Evolutionary conservation across 2,329 filamentous ascomycete species (phyloP), one percentile per base, ranked within the genome.

Genomic region (Xylaria sp.): DNA sequence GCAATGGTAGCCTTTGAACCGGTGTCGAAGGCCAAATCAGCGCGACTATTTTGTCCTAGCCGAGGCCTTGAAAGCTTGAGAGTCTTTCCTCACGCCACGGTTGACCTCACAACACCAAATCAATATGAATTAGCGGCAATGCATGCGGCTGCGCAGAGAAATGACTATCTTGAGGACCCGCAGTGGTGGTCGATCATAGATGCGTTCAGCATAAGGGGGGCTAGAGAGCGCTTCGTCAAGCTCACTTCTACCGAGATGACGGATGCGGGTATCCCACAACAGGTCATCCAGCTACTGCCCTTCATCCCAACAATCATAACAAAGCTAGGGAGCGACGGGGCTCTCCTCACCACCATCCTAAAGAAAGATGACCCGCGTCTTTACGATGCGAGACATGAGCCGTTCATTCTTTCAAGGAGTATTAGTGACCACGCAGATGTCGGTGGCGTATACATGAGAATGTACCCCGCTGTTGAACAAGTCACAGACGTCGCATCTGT

Each of bases 291-390:
- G 71, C 84, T 99, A 19, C 84, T 97, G 1, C 95, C 95, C 0
- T 96, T 92, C 70, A 90, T 97, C 21, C 93, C 94, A 0, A 92
- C 87, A 2, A 86, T 98, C 31, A 78, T 96, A 42, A 92, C 92
- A 1, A 98, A 97, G 76, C 82, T 98, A 1, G 95, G 95, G 0
- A 77, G 78, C 0, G 78, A 87, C 40, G 94, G 94, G 0, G 91
- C 92, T 1, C 80, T 98, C 2, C 77, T 97, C 28, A 91, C 92
- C 0, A 85, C 87, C 47, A 77, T 97, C 2, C 80, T 99, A 0
- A 75, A 76, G 0, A 83, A 82, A n/a, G 84, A 85, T 7, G 92
- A 97, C 69, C 79, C 85, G 0, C 84, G 90, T 33, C 80, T 97
- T 8, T 82, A 78, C 1, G 84, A 88, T 56, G 81, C 84, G 0